phyloP scores from a whole-genome alignment of 345 rosid genomes.

The Camelina sativa region DNA sequence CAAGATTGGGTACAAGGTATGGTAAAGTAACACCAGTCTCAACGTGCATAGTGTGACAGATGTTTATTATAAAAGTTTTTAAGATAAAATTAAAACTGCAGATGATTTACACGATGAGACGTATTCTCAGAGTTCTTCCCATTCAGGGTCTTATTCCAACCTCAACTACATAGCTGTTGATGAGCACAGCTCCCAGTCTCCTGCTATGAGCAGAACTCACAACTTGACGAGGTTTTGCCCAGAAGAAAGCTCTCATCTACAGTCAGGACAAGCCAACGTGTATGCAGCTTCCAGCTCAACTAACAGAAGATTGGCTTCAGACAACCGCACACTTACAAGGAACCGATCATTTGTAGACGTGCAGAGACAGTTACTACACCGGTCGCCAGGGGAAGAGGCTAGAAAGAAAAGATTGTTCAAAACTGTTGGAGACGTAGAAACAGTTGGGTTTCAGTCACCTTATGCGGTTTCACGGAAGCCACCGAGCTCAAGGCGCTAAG shows the following conservation, averaged over 20 bases:
- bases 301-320: slow-evolving; percentile 40
- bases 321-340: slow-evolving; percentile 52
- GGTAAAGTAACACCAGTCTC: slow-evolving; percentile 16
- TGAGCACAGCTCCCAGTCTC: slow-evolving; percentile 49
- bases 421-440: slow-evolving; percentile 77
- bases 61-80: slow-evolving; percentile 14
- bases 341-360: slow-evolving; percentile 71
- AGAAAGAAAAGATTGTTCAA: slow-evolving; percentile 61
- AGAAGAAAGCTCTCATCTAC: slow-evolving; percentile 45
- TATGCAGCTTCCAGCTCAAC: slow-evolving; percentile 50
- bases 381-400: slow-evolving; percentile 67
- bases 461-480: slow-evolving; percentile 47
- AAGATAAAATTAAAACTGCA: slow-evolving; percentile 49
- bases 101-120: slow-evolving; percentile 69
- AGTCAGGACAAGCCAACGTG: slow-evolving; percentile 46
- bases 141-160: slow-evolving; percentile 49
- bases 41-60: slow-evolving; percentile 13
- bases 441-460: slow-evolving; percentile 73
- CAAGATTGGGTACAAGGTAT: slow-evolving; percentile 62
- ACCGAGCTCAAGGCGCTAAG: slow-evolving; percentile 43
- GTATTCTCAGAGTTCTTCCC: slow-evolving; percentile 67
- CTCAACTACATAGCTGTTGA: slow-evolving; percentile 50
- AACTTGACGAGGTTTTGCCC: slow-evolving; percentile 62
- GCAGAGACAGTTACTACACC: slow-evolving; percentile 63
- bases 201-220: slow-evolving; percentile 39